Evolutionary conservation across 345 rosid species (phyloP), one percentile per base, ranked within the genome.

Genomic region (Erucastrum elatum): DNA sequence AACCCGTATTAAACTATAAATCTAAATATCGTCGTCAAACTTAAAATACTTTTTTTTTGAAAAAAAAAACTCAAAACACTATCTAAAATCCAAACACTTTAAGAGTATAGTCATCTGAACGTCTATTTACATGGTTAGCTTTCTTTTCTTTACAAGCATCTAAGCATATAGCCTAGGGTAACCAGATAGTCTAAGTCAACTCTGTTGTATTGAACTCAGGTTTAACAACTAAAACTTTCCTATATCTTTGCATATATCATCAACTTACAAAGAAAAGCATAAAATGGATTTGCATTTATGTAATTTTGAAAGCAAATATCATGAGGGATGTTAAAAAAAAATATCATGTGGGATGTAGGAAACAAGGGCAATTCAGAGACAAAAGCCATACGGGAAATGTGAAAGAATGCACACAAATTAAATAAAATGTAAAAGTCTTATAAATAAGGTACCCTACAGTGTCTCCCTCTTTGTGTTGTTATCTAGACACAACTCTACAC

Each of bases 301-400:
- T 16, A 13, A 69, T 4, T 35, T 26, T 55, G 71, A 41, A 80
- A 55, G 35, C 63, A 70, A 10, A 70, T 41, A 73, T 61, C 87
- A 84, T 74, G 82, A 85, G 87, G 69, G 78, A 27, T 78, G 85
- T 73, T 3, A 33, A 33, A 33, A 33, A 33, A 4, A 33, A 29
- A 26, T 29, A 75, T 60, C 87, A 84, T 74, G 84, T 87, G 87
- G 70, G 79, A 29, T 79, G 85, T 74, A 80, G 82, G 87, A 77
- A 67, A 64, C 41, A 25, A 56, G 4, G 31, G 60, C 17, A 34
- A 16, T 31, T 56, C 68, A 63, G 72, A 71, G 77, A 80, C 82
- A 68, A 12, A 62, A 1, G 44, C 60, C 82, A 74, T 64, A 55
- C 44, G 72, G 55, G 63, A 75, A 49, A 53, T 69, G 67, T 56